Base-by-base conservation (phyloP, 2,329 filamentous ascomycete species). In the Colletotrichum filicis region DNA sequence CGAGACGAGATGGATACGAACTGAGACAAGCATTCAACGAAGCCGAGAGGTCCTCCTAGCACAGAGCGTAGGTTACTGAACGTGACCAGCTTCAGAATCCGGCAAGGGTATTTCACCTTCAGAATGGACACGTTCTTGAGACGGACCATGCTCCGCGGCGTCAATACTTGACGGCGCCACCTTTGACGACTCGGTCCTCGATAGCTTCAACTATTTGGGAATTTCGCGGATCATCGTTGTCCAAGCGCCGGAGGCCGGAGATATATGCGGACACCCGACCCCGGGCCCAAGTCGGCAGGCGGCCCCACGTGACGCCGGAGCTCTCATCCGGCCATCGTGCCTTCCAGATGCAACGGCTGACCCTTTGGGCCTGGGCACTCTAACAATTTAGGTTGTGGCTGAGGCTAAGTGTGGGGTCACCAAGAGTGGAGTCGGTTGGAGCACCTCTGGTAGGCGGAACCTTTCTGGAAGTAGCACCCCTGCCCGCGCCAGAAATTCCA, bases 311-410 rank as follows among this genome's bases (percentile, higher is more conserved):
- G 61, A 64, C 14, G 28, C 28, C 28, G 61, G 12, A 55, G 30
- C 61, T 32, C 7, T n/a, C 4, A 3, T 8, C 62, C 32, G 52
- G 52, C 16, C 8, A 24, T 22, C 24, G 52, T 30, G 19, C 9
- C 24, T 24, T 59, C 46, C 66, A 14, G 53, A 14, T 49, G 35
- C 57, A 69, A 61, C 57, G 49, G 63, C 56, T 55, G 56, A 53
- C 28, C 22, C 52, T 49, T 49, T 5, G 42, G 49, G 30, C 35
- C 22, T n/a, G 26, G 22, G 49, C 52, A 60, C 55, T 55, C 59
- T 72, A 68, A 72, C 68, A 72, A 59, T 63, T 72, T 74, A 72
- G 71, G 67, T 68, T 71, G 68, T 74, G 68, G 71, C 71, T 74
- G 68, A 72, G 71, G 68, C 58, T 60, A 55, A 68, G 55, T 60